Evolutionary conservation across 164 flowering plant genomes (phyloP), one percentile per base, ranked within the genome.

Genomic region (Aristolochia californica): DNA sequence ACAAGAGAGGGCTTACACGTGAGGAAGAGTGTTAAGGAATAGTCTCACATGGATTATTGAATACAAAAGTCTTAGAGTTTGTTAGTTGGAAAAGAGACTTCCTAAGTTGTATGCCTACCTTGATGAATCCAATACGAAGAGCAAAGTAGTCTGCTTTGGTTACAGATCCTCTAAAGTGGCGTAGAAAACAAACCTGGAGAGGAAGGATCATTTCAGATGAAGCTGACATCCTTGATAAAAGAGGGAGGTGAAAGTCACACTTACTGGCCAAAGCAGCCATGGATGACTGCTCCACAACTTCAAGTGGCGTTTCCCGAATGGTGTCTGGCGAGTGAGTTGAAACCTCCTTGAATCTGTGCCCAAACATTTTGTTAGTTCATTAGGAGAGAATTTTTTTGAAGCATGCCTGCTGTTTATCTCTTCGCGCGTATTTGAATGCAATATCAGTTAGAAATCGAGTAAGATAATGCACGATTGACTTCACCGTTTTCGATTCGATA

Each of bases 41-140:
- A n/a, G n/a, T n/a, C n/a, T n/a, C n/a, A n/a, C n/a, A n/a, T n/a
- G n/a, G n/a, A n/a, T n/a, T n/a, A n/a, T n/a, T n/a, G n/a, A n/a
- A n/a, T n/a, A n/a, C n/a, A n/a, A n/a, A n/a, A n/a, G n/a, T n/a
- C n/a, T n/a, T n/a, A n/a, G n/a, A n/a, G n/a, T n/a, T n/a, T n/a
- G n/a, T n/a, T n/a, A n/a, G n/a, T n/a, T n/a, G n/a, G n/a, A n/a
- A n/a, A n/a, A n/a, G n/a, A n/a, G n/a, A n/a, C n/a, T n/a, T n/a
- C n/a, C n/a, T n/a, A n/a, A n/a, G n/a, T n/a, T n/a, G 22, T 38
- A 18, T 23, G 60, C 30, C 9, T 43, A 86, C 94, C 77, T 49
- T 67, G 17, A 82, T 80, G 68, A 86, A 86, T 38, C 94, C 94
- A 70, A 79, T 83, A 12, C 94, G 78, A 16, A 86, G 87, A 58